Percentiles rank a stretch among this genome's conserved stretches.
Conservation (phyloP, 441 rosid species). For the Populus hybrid region DNA sequence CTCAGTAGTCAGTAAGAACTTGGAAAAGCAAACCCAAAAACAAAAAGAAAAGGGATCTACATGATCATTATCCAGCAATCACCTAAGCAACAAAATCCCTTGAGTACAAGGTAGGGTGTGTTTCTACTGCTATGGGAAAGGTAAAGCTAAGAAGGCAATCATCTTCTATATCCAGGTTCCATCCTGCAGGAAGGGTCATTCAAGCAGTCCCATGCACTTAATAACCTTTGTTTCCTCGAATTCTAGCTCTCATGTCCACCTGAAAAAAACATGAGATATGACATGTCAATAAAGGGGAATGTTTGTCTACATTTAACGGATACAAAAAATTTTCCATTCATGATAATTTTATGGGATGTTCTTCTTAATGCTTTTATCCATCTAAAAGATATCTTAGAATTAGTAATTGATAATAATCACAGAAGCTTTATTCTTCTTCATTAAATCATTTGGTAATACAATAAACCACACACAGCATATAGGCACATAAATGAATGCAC, state of each 20-base stretch:
- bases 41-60: background rate
- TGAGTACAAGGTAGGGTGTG: background rate
- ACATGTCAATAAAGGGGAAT: background rate
- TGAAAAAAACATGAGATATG: conserved; percentile 4
- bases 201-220: conserved; percentile 19
- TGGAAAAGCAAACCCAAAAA: background rate
- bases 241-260: conserved; percentile 89
- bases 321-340: background rate
- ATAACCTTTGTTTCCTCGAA: conserved; percentile 80
- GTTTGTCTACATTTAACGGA: background rate
- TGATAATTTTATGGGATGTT: background rate
- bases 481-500: background rate
- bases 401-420: background rate
- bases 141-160: no score
- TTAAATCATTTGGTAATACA: background rate
- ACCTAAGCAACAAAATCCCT: background rate
- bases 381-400: no score
- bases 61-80: background rate
- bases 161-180: no score
- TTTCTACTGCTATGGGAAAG: background rate
- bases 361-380: background rate
- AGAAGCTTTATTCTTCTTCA: background rate
- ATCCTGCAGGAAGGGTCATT: background rate
- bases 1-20: background rate
- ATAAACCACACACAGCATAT: no score